These are phyloP conservation scores for Cercophora scortea DNA, from an alignment of 495 filamentous ascomycete species.

Conservation along the genomic window DNA sequence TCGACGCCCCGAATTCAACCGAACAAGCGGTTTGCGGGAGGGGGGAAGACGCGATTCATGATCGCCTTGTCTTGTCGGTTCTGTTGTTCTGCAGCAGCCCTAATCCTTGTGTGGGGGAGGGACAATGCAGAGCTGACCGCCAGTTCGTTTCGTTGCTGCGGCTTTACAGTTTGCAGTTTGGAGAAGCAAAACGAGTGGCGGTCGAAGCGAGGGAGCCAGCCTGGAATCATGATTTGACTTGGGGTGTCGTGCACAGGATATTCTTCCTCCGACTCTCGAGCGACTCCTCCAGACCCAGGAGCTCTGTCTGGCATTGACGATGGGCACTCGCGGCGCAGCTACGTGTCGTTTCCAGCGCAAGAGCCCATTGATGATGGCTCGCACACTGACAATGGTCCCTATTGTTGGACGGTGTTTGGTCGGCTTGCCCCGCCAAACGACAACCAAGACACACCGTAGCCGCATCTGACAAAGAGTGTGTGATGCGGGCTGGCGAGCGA, in stretches of 20 bases:
- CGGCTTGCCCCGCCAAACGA: constrained; percentile 16
- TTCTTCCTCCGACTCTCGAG: no score
- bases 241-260: no score
- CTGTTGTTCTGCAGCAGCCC: constrained; percentile 15
- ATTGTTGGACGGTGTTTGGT: constrained; percentile 18
- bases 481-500: constrained; percentile 14
- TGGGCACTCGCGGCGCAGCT: no score
- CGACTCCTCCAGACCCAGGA: no score
- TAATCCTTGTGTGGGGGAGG: constrained; percentile 22
- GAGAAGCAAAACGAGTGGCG: not conserved
- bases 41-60: constrained; percentile 20
- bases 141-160: constrained; percentile 19
- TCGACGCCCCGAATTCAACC: constrained; percentile 1
- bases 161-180: not conserved
- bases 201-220: not conserved
- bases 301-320: no score
- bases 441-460: constrained; percentile 1
- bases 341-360: no score
- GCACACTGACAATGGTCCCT: constrained; percentile 4
- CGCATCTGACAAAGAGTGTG: constrained; percentile 15
- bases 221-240: not conserved
- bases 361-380: no score
- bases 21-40: constrained; percentile 4
- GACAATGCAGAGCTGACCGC: constrained; percentile 25
- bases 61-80: constrained; percentile 17